Base-by-base conservation (phyloP, 345 rosid species). In the Melastoma malabathricum region DNA sequence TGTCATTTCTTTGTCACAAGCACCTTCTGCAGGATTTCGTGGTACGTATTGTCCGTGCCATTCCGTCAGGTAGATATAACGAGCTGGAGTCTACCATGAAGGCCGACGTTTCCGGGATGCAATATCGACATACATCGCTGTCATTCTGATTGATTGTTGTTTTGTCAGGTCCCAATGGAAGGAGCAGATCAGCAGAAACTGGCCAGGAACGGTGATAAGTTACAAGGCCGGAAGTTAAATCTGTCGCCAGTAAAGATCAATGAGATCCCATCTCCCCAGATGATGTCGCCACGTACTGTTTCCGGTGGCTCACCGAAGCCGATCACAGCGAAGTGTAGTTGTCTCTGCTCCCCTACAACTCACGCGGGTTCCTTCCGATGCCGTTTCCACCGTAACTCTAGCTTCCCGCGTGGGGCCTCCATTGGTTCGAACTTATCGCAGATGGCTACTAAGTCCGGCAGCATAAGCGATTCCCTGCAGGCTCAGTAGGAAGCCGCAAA, bases 291-390 rank as follows among this genome's bases (percentile, higher is more conserved):
- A 2, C 57, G 58, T 49, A 23, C 19, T 6, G 25, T 10, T 4
- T 16, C 14, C 9, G 23, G 48, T 1, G 13, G 56, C 44, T 43
- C 29, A 0, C 5, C 23, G 9, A 59, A 16, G 45, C 54, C 25
- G 3, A n/a, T 38, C 12, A 25, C 22, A 7, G 16, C 47, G 18
- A 60, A 74, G 64, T 22, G 15, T 44, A 79, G 64, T 64, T 84
- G 94, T 59, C 75, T 84, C 27, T 84, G 94, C 64, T 77, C 94
- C 6, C 94, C 94, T 4, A 84, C 94, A 13, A 84, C 89, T 2
- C 94, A 84, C 25, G 77, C 64, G 0, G 94, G 94, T 38, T 84
- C 94, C 0, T 84, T 84, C 58, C 56, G 89, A 64, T 84, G 94
- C 70, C 78, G 94, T 10, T 59, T 76, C 70, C 94, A 84, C 55